phyloP scores from a whole-genome alignment of 345 rosid genomes.

The Raphanus sativus region DNA sequence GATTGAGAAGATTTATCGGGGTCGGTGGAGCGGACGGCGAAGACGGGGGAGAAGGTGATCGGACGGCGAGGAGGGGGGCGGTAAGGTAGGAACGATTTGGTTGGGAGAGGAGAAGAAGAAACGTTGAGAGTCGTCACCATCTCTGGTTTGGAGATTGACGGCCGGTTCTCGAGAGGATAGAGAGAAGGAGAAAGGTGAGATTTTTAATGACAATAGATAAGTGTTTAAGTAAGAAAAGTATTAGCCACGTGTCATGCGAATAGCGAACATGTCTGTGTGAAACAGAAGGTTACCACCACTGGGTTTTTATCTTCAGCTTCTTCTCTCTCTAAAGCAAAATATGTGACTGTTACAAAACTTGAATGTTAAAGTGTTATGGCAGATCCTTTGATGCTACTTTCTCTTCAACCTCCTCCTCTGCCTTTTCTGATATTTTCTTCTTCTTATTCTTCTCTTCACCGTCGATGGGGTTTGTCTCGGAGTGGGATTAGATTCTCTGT shows the following conservation, averaged over 20 bases:
- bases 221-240: background rate
- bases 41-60: conserved; percentile 40
- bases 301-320: conserved; percentile 16
- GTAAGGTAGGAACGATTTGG: conserved; percentile 37
- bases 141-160: conserved; percentile 1
- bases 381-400: conserved; percentile 22
- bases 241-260: conserved; percentile 1
- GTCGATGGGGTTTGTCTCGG: conserved; percentile 11
- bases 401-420: conserved; percentile 36
- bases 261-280: conserved; percentile 1
- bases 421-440: conserved; percentile 17
- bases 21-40: conserved; percentile 61
- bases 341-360: conserved; percentile 20
- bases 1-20: conserved; percentile 33
- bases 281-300: conserved; percentile 25
- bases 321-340: conserved; percentile 11
- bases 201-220: background rate
- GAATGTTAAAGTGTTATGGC: conserved; percentile 33
- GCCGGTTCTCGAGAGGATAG: conserved; percentile 18
- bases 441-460: conserved; percentile 26
- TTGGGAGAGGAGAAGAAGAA: conserved; percentile 38
- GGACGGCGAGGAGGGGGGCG: conserved; percentile 30
- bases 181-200: background rate
- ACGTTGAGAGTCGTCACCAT: conserved; percentile 45
- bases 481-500: conserved; percentile 28